A percentile compares a stretch with the other conserved stretches of the same genome.
Evolutionary conservation across 352 stramenopile genomes (phyloP).

Genomic region (Phytophthora citrophthora): DNA sequence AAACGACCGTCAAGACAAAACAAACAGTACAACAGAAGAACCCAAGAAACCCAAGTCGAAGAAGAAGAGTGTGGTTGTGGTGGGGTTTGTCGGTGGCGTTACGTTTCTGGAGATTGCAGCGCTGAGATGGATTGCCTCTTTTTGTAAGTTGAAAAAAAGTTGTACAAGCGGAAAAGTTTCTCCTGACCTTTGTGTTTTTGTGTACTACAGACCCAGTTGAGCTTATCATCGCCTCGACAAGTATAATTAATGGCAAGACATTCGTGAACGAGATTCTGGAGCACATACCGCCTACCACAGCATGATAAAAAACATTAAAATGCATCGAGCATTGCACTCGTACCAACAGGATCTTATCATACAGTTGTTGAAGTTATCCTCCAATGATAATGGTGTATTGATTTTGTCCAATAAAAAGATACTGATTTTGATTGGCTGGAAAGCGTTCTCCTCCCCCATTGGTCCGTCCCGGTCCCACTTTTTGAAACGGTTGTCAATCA

Average conservation of each 20-base stretch:
- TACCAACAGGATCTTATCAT: conserved; percentile 16
- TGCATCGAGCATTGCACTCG: background rate
- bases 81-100: conserved; percentile 75
- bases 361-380: too few species aligned
- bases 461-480: conserved; percentile 7
- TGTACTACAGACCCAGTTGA: conserved; percentile 55
- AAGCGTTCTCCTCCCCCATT: conserved; percentile 11
- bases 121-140: conserved; percentile 71
- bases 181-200: background rate
- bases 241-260: conserved; percentile 57
- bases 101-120: conserved; percentile 79
- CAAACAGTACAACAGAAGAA: background rate
- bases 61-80: conserved; percentile 64
- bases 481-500: conserved; percentile 14
- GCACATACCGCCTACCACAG: conserved; percentile 41
- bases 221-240: conserved; percentile 66
- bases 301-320: conserved; percentile 5
- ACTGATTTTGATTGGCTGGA: conserved; percentile 9
- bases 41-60: conserved; percentile 28
- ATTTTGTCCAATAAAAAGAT: too few species aligned
- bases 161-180: background rate
- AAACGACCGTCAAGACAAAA: conserved; percentile 13
- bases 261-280: conserved; percentile 66
- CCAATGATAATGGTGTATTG: too few species aligned
- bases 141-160: conserved; percentile 45